Percentiles rank a stretch among this genome's conserved stretches.
phyloP scores from a whole-genome alignment of 441 rosid genomes.

The Croton setiger region DNA sequence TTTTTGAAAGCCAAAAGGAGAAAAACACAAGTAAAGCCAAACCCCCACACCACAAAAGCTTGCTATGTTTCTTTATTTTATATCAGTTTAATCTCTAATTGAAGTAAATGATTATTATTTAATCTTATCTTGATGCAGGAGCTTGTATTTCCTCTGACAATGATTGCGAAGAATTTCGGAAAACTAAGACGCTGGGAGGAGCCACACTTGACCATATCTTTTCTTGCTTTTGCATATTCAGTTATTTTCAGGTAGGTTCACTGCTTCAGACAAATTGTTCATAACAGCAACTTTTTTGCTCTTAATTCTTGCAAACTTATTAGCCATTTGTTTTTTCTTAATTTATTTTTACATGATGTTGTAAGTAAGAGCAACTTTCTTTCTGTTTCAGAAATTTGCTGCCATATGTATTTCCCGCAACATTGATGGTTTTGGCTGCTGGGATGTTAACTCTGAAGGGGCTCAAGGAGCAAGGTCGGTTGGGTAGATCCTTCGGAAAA shows the following conservation, averaged over 20 bases:
- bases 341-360: background rate
- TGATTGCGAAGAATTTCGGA: slow-evolving; percentile 57
- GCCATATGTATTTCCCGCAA: slow-evolving; percentile 61
- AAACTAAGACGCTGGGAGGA: slow-evolving; percentile 87
- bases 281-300: background rate
- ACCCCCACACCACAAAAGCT: no score
- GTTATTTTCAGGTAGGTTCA: slow-evolving; percentile 60
- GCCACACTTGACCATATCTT: slow-evolving; percentile 75
- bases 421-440: slow-evolving; percentile 61
- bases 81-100: background rate
- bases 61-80: background rate
- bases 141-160: slow-evolving; percentile 69
- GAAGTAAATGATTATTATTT: background rate
- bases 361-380: slow-evolving; percentile 5
- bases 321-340: background rate
- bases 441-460: slow-evolving; percentile 88
- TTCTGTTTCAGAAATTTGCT: slow-evolving; percentile 60
- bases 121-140: slow-evolving; percentile 47
- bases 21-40: no score
- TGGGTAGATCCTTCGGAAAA: slow-evolving; percentile 85
- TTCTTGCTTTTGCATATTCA: slow-evolving; percentile 63
- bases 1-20: no score
- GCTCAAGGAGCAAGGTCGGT: slow-evolving; percentile 92
- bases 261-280: slow-evolving; percentile 13
- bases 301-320: background rate